phyloP scores from a whole-genome alignment of 2,329 filamentous ascomycete genomes.

The Colletotrichum sp. region DNA sequence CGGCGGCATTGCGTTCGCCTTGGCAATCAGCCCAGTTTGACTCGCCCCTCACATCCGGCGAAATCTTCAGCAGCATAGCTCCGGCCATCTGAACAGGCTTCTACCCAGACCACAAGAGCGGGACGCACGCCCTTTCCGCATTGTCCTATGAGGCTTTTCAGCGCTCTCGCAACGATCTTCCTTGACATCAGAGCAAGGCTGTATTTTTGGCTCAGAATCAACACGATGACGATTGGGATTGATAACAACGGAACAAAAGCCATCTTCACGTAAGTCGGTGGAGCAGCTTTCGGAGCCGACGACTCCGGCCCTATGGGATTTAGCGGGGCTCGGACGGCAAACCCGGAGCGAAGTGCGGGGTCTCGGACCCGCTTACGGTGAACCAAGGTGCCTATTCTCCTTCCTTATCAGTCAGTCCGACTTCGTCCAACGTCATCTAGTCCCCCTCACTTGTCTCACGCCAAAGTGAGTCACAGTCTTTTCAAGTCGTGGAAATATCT shows the following conservation, averaged over 20 bases:
- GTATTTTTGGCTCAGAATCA: neutral
- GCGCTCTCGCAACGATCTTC: neutral
- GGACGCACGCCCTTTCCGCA: neutral
- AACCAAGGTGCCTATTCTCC: neutral
- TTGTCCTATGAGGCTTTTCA: neutral
- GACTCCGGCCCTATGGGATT: neutral
- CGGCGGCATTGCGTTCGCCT: conserved; percentile 1
- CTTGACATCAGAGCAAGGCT: neutral
- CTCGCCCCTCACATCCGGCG: neutral
- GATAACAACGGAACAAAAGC: neutral
- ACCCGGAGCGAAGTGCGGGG: neutral
- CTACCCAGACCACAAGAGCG: neutral
- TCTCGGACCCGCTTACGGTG: neutral
- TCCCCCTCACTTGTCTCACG: neutral
- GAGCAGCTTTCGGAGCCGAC: neutral
- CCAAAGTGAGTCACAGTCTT: neutral
- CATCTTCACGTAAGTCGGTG: neutral
- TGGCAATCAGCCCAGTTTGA: conserved; percentile 20
- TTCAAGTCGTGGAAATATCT: neutral
- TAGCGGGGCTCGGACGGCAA: neutral
- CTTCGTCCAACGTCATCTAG: neutral
- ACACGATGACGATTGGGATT: neutral
- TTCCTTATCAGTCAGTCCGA: neutral
- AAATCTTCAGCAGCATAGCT: neutral
- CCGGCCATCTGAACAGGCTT: neutral